Evolutionary conservation across 495 filamentous ascomycete genomes (phyloP).

Genomic region (Rusavskia elegans): DNA sequence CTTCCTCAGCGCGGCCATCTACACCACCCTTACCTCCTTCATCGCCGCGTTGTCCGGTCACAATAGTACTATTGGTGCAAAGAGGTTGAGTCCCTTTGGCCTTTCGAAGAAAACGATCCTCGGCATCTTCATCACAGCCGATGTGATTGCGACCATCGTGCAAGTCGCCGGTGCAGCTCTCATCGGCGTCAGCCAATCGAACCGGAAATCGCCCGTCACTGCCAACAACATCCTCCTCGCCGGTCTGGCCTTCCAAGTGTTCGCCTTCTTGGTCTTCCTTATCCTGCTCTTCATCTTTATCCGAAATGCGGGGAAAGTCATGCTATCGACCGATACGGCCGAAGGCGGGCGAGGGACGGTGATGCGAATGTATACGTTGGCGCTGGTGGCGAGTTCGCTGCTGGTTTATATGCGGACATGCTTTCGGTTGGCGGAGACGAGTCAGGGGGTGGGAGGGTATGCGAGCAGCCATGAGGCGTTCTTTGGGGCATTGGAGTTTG

Average conservation of each 20-base stretch:
- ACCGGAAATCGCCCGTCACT: conserved; percentile 23
- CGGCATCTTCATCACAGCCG: conserved; percentile 29
- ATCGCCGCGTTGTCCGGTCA: conserved; percentile 8
- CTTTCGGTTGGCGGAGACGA: conserved; percentile 39
- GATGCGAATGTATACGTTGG: conserved; percentile 17
- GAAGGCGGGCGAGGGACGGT: not conserved
- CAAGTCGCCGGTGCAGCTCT: conserved; percentile 33
- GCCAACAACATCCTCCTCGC: conserved; percentile 36
- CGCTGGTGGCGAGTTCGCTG: conserved; percentile 25
- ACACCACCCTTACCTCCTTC: conserved; percentile 15
- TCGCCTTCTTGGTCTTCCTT: conserved; percentile 31
- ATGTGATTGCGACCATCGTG: conserved; percentile 31
- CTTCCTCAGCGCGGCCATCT: conserved; percentile 19
- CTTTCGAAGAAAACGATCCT: conserved; percentile 26
- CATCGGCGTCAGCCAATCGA: conserved; percentile 27
- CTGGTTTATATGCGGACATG: conserved; percentile 35
- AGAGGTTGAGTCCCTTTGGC: not conserved
- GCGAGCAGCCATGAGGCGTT: conserved; percentile 30
- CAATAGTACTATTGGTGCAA: conserved; percentile 12
- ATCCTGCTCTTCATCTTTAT: conserved; percentile 22
- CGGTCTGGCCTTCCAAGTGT: conserved; percentile 33
- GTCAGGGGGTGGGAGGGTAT: conserved; percentile 29
- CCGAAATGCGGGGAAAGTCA: not conserved
- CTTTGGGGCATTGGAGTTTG: conserved; percentile 37
- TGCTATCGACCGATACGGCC: not conserved